Evolutionary conservation across 1,284 basidiomycete species (phyloP).

Genomic region (Lentinula novae-zelandiae): DNA sequence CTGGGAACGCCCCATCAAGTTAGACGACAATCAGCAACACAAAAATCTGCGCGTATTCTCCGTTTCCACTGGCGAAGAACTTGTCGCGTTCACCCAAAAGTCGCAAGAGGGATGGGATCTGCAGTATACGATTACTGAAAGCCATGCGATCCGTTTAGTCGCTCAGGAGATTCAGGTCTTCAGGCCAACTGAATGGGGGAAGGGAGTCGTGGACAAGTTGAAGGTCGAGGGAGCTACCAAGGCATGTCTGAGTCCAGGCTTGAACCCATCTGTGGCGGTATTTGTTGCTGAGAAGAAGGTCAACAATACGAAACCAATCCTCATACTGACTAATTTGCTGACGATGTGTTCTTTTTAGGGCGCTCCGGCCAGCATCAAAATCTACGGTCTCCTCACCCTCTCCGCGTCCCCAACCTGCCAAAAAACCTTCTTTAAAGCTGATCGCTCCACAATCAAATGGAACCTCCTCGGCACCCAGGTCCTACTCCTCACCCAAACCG

Average conservation of each 20-base stretch:
- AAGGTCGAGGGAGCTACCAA: constrained; percentile 79
- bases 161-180: constrained; percentile 88
- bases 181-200: constrained; percentile 73
- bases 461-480: constrained; percentile 88
- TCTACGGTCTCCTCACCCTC: constrained; percentile 76
- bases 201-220: constrained; percentile 79
- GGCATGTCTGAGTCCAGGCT: constrained; percentile 76
- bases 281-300: constrained; percentile 95
- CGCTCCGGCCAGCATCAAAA: constrained; percentile 86
- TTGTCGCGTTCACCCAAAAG: constrained; percentile 83
- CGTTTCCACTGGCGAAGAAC: constrained; percentile 75
- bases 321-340: too few relatives aligned
- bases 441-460: constrained; percentile 95
- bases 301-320: constrained; percentile 14
- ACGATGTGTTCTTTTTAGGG: constrained; percentile 43
- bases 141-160: constrained; percentile 83
- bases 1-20: constrained; percentile 87
- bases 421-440: constrained; percentile 97
- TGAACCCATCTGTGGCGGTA: constrained; percentile 82
- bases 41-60: constrained; percentile 89
- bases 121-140: constrained; percentile 90
- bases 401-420: constrained; percentile 59
- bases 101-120: constrained; percentile 83
- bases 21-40: constrained; percentile 80
- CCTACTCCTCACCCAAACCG: constrained; percentile 89